These are phyloP conservation scores for Phytophthora boehmeriae DNA, from an alignment of 352 stramenopile genomes.

Conservation along the genomic window DNA sequence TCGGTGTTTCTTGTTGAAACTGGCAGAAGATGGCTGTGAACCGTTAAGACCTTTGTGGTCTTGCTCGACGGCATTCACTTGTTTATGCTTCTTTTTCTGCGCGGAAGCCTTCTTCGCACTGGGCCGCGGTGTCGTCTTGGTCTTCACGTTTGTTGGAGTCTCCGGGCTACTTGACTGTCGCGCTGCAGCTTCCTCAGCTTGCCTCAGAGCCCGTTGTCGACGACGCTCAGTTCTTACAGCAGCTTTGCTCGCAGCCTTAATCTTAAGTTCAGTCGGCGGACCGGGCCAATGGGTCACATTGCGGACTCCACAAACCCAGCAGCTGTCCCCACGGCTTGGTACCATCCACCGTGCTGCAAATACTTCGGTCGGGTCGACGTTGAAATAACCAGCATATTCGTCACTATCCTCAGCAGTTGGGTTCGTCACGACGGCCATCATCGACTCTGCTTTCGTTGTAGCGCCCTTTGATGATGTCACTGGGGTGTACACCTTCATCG, in stretches of 20 bases:
- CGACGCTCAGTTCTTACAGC: constrained; percentile 18
- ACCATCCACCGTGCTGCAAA: constrained; percentile 78
- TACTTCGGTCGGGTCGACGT: constrained; percentile 68
- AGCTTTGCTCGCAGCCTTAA: constrained; percentile 13
- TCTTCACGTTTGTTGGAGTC: constrained; percentile 11
- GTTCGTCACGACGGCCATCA: constrained; percentile 81
- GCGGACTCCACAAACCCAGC: constrained; percentile 81
- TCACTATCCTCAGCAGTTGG: constrained; percentile 65
- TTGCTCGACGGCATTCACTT: constrained; percentile 9
- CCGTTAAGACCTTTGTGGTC: neutral
- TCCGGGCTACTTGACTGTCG: constrained; percentile 16
- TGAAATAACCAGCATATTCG: constrained; percentile 62
- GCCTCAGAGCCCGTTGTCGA: constrained; percentile 21
- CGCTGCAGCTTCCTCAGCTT: constrained; percentile 10
- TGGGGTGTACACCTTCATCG: constrained; percentile 78
- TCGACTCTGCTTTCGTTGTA: constrained; percentile 36
- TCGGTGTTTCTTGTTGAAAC: constrained; percentile 11
- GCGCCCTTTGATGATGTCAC: constrained; percentile 13
- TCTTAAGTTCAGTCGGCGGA: constrained; percentile 40
- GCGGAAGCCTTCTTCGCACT: constrained; percentile 15
- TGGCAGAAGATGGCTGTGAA: constrained; percentile 6
- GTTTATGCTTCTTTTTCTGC: constrained; percentile 10
- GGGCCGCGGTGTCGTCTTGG: constrained; percentile 15
- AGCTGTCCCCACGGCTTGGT: constrained; percentile 54
- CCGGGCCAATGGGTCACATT: constrained; percentile 72